phyloP scores from a whole-genome alignment of 2,329 filamentous ascomycete species.

The Calonectria hawksworthii region DNA sequence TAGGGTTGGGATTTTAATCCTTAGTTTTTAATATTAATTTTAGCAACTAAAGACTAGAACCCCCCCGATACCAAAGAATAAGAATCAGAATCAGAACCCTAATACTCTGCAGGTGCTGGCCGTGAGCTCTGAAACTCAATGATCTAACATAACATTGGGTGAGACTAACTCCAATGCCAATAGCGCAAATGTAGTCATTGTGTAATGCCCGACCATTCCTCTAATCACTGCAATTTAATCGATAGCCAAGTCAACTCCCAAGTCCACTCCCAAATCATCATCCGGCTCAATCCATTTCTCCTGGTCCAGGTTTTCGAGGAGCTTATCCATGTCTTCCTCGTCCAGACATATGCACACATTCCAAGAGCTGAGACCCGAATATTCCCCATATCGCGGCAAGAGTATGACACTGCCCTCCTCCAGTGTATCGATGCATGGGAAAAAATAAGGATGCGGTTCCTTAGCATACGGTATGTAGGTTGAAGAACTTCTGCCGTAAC shows the following conservation, averaged over 20 bases:
- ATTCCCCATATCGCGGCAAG: conserved; percentile 28
- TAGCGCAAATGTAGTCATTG: background rate
- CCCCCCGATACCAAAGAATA: no score
- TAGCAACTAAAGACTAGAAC: no score
- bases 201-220: background rate
- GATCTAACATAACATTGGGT: background rate
- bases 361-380: conserved; percentile 20
- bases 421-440: conserved; percentile 31
- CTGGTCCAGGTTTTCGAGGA: background rate
- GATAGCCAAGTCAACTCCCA: background rate
- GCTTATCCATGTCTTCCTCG: conserved; percentile 12
- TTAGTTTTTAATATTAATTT: no score
- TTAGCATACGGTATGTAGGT: conserved; percentile 22
- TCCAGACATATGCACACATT: conserved; percentile 34
- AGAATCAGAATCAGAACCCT: no score
- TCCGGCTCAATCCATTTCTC: conserved; percentile 19
- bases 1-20: no score
- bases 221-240: background rate
- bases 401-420: conserved; percentile 39
- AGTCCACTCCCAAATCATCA: background rate
- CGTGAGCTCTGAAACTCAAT: background rate
- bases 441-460: conserved; percentile 19
- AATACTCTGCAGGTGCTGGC: no score
- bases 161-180: background rate
- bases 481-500: conserved; percentile 13